Evolutionary conservation across 352 stramenopile species (phyloP).

Genomic region (Phytophthora fragariae): DNA sequence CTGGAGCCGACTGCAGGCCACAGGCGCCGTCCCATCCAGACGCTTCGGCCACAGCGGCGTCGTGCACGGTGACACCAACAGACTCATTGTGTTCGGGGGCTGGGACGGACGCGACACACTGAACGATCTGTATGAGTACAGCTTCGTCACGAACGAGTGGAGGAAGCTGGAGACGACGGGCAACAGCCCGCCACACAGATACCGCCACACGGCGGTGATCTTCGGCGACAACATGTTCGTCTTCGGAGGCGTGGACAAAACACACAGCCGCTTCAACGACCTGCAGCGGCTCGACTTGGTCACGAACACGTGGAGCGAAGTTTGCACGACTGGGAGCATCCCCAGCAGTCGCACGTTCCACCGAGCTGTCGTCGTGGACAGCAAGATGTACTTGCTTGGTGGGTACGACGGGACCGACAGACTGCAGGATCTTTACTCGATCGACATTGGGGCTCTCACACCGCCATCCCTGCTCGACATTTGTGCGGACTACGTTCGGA

Average conservation of each 20-base stretch:
- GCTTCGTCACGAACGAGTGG: slow-evolving; percentile 76
- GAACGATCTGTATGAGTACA: slow-evolving; percentile 86
- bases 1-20: slow-evolving; percentile 61
- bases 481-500: slow-evolving; percentile 72
- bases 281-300: slow-evolving; percentile 79
- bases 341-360: slow-evolving; percentile 91
- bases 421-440: slow-evolving; percentile 86
- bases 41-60: slow-evolving; percentile 88
- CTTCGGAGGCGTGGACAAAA: slow-evolving; percentile 92
- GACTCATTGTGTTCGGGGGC: slow-evolving; percentile 86
- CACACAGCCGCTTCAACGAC: slow-evolving; percentile 89
- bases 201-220: slow-evolving; percentile 87
- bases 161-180: slow-evolving; percentile 65
- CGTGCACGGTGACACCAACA: slow-evolving; percentile 71
- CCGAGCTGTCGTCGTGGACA: slow-evolving; percentile 77
- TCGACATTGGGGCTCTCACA: slow-evolving; percentile 83
- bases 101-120: slow-evolving; percentile 90
- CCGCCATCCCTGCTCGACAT: slow-evolving; percentile 78
- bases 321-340: slow-evolving; percentile 83
- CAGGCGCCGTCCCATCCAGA: slow-evolving; percentile 60
- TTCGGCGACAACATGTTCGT: slow-evolving; percentile 90
- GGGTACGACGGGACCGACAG: slow-evolving; percentile 88
- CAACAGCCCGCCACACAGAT: slow-evolving; percentile 74
- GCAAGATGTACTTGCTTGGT: slow-evolving; percentile 88
- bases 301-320: slow-evolving; percentile 87